phyloP scores from a whole-genome alignment of 148 eudicot species.

The Silene conica region DNA sequence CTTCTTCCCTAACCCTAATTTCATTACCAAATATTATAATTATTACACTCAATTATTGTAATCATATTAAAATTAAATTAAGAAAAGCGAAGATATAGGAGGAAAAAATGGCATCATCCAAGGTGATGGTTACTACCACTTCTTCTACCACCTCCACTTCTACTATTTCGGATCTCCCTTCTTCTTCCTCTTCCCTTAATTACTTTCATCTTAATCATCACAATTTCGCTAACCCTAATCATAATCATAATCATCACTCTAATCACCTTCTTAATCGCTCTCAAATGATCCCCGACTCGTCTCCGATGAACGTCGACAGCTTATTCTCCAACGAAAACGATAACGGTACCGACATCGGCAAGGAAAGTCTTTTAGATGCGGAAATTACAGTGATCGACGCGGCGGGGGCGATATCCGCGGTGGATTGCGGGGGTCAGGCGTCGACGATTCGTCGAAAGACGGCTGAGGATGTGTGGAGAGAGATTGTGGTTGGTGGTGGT shows the following conservation, averaged over 20 bases:
- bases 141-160: constrained; percentile 24
- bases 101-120: constrained; percentile 48
- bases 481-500: constrained; percentile 44
- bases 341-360: background rate
- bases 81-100: constrained; percentile 18
- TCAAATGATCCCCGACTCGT: constrained; percentile 27
- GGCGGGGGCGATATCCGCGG: constrained; percentile 50
- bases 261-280: constrained; percentile 13
- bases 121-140: constrained; percentile 40
- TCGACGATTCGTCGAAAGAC: constrained; percentile 31
- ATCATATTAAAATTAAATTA: background rate
- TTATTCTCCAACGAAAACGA: background rate
- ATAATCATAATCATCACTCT: background rate
- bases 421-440: constrained; percentile 19
- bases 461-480: constrained; percentile 84
- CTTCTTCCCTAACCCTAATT: constrained; percentile 8
- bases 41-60: background rate
- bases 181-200: background rate
- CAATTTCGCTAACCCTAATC: background rate
- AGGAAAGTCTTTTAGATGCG: constrained; percentile 19
- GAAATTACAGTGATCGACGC: constrained; percentile 54
- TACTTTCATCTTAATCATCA: constrained; percentile 15
- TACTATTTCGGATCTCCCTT: constrained; percentile 32
- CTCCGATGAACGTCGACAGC: background rate
- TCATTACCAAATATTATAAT: background rate